Base-by-base conservation (phyloP, 2,329 filamentous ascomycete species). In the Fusarium coffeatum region DNA sequence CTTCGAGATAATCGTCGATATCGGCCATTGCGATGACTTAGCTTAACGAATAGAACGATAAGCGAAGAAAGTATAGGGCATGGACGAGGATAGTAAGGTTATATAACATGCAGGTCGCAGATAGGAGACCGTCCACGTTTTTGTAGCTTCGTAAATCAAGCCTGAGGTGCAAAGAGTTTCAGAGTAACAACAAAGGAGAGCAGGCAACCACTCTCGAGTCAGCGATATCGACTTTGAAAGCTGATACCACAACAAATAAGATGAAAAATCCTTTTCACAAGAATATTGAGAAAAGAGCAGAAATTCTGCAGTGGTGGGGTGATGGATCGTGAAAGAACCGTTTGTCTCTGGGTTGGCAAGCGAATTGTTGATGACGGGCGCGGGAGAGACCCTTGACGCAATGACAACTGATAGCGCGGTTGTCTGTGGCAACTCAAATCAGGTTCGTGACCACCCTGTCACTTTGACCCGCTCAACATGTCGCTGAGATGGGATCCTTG, bases 1-100 rank as follows among this genome's bases (percentile, higher is more conserved):
- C 87, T 77, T 94, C 89, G 32, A 98, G 90, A 79, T 98, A 99
- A 72, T 93, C 92, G 72, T 94, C 92, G 69, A 88, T 83, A 75
- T 91, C 89, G 28, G 87, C 86, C 88, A 90, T 90, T 71, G 55
- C 80, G 72, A 58, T 37, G 25, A 47, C 60, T 32, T 57, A 41
- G 47, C 62, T 65, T 54, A 61, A 50, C 62, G 37, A 50, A 57
- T 55, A 59, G 55, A 34, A 22, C 23, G 43, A 57, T 53, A 66
- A 55, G 53, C 41, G 53, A 55, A 45, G 55, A 59, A 32, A 41
- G 58, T 48, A 40, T 46, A 43, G 20, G 56, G 59, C 49, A 51
- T 57, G 59, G 53, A 65, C 43, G 51, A 41, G 54, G 53, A 67
- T 60, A 45, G 64, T 45, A 34, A 66, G 46, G 54, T 55, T 66